Percentiles rank a stretch among this genome's conserved stretches.
phyloP scores from a whole-genome alignment of 306 rosid species.

The Clitoria ternatea region DNA sequence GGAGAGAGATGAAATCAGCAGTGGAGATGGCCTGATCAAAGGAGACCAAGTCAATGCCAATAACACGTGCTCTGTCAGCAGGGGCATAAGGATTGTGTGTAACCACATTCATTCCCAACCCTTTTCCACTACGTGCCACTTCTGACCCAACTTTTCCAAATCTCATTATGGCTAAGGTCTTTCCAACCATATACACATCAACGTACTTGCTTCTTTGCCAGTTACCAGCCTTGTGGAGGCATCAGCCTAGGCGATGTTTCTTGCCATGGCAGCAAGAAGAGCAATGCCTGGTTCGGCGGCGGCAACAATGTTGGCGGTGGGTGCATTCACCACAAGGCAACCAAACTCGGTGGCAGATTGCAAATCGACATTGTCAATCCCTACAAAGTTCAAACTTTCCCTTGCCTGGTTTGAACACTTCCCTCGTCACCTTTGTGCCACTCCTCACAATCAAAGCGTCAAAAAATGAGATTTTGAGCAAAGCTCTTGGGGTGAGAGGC shows the following conservation, averaged over 20 bases:
- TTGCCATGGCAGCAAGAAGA: constrained; percentile 57
- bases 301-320: constrained; percentile 66
- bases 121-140: constrained; percentile 68
- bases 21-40: constrained; percentile 58
- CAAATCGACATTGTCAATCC: constrained; percentile 77
- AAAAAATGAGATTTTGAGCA: constrained; percentile 47
- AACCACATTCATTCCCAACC: constrained; percentile 67
- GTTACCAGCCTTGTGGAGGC: constrained; percentile 70
- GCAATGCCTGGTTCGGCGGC: constrained; percentile 74
- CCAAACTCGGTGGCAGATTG: constrained; percentile 68
- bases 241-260: constrained; percentile 68
- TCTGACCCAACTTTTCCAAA: constrained; percentile 84
- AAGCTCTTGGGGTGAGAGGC: constrained; percentile 48
- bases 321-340: constrained; percentile 70
- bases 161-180: constrained; percentile 65
- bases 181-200: constrained; percentile 72
- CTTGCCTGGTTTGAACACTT: constrained; percentile 50
- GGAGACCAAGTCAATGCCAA: constrained; percentile 64
- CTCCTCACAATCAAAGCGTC: constrained; percentile 71
- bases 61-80: constrained; percentile 55
- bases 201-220: constrained; percentile 72
- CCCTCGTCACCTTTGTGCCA: constrained; percentile 56
- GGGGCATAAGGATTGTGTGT: constrained; percentile 74
- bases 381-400: constrained; percentile 64
- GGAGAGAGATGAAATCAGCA: constrained; percentile 65